Conservation (phyloP, 805 yeast species). For the Isabelozyma gotoi region DNA sequence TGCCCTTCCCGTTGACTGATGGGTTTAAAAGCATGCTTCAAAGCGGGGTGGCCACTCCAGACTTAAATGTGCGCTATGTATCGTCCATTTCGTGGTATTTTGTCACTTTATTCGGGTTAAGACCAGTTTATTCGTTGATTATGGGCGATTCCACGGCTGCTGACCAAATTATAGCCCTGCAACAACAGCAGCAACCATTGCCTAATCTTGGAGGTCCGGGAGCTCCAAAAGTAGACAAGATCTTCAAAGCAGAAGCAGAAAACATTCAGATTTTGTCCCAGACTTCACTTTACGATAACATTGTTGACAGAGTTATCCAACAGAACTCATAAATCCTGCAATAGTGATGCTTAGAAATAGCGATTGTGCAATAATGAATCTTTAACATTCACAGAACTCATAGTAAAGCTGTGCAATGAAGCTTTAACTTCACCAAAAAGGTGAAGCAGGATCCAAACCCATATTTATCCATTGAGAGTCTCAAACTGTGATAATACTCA, state of each 20-base stretch:
- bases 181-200: conserved; percentile 39
- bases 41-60: conserved; percentile 78
- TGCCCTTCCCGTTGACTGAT: conserved; percentile 89
- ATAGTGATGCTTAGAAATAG: no score
- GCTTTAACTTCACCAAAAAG: no score
- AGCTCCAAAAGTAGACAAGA: conserved; percentile 59
- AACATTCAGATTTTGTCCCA: conserved; percentile 64
- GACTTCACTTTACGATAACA: conserved; percentile 49
- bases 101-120: conserved; percentile 79
- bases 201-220: conserved; percentile 52
- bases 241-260: conserved; percentile 72
- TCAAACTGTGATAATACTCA: no score
- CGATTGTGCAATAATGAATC: no score
- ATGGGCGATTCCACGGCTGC: conserved; percentile 53
- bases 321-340: background rate
- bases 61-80: conserved; percentile 88
- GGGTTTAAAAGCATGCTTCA: conserved; percentile 93
- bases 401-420: no score
- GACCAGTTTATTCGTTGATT: conserved; percentile 71
- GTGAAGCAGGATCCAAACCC: no score
- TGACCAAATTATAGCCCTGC: conserved; percentile 42
- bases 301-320: conserved; percentile 55
- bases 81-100: conserved; percentile 95
- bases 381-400: no score
- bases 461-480: no score